Percentiles rank a stretch among this genome's conserved stretches.
Conservation (phyloP, 352 stramenopile species). For the Saprolegnia parasitica region DNA sequence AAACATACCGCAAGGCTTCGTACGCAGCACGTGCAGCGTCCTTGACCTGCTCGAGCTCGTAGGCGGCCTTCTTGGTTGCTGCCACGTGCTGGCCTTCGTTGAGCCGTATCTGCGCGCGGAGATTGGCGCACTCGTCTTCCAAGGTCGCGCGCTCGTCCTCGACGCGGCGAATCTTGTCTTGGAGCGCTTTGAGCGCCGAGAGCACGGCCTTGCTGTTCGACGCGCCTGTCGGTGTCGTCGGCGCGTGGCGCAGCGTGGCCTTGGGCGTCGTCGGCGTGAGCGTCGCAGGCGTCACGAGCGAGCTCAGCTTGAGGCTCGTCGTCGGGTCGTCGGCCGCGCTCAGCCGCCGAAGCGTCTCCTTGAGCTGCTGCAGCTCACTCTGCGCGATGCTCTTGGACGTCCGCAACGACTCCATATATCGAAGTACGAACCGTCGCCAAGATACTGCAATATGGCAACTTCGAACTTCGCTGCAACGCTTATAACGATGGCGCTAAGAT, state of each 20-base stretch:
- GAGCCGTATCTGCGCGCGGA: conserved; percentile 49
- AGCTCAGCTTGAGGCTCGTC: conserved; percentile 16
- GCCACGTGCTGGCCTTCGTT: conserved; percentile 16
- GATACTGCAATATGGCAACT: not conserved
- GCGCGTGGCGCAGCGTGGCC: conserved; percentile 30
- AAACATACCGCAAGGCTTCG: conserved; percentile 43
- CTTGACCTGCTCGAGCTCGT: conserved; percentile 63
- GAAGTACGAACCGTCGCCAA: conserved; percentile 1
- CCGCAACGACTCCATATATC: conserved; percentile 2
- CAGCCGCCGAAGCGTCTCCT: conserved; percentile 62
- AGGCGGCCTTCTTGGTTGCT: conserved; percentile 52
- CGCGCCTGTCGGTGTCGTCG: conserved; percentile 25
- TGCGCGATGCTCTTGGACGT: conserved; percentile 26
- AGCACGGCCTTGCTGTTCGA: conserved; percentile 65
- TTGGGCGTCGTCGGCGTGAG: conserved; percentile 16
- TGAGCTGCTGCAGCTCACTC: conserved; percentile 59
- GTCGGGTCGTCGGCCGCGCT: conserved; percentile 36
- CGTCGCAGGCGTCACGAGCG: not conserved
- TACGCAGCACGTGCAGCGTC: conserved; percentile 61
- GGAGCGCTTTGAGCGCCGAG: conserved; percentile 66
- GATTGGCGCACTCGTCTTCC: conserved; percentile 53
- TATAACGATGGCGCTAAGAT: no score
- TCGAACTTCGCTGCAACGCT: not conserved
- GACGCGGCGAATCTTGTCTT: conserved; percentile 69
- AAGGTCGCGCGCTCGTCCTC: conserved; percentile 60